Evolutionary conservation across 1,284 basidiomycete species (phyloP), one percentile per base, ranked within the genome.

Genomic region (Moniliophthora roreri): DNA sequence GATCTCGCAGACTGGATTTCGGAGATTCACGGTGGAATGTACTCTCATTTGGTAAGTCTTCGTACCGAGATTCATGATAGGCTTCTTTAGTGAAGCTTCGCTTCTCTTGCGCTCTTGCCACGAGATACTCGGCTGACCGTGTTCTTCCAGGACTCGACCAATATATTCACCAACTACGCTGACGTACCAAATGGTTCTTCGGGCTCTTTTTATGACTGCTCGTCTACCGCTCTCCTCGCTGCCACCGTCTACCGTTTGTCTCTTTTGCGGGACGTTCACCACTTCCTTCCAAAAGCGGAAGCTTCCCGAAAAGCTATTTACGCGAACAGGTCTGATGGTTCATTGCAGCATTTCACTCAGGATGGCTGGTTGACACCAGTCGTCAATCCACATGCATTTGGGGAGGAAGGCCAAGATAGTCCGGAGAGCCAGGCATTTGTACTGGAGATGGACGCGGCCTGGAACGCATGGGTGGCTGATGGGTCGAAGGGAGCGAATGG

Each of bases 81-180:
- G n/a, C n/a, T n/a, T n/a, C n/a, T n/a, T n/a, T n/a, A n/a, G n/a
- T n/a, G n/a, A n/a, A n/a, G n/a, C n/a, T 32, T 26, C 7, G 10
- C 7, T 37, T 10, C 20, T 48, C 15, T n/a, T n/a, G n/a, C n/a
- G n/a, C n/a, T 24, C 48, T 48, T 37, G 21, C 21, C 13, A 35
- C 35, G 45, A 48, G 50, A 10, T 21, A 13, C 32, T n/a, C 10
- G 32, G 21, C 37, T n/a, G 32, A 4, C 40, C 21, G 10, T 18
- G 8, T 28, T 18, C 38, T n/a, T 53, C 45, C 48, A 84, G 79
- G 75, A 82, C 58, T 60, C 71, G 16, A 77, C 72, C 8, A 77
- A 79, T 32, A 70, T 92, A 5, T 85, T 95, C 64, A 75, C 77
- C 40, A 95, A 95, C 71, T 95, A 95, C 66, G 79, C 85, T 16